Evolutionary conservation across 805 yeast species (phyloP), one percentile per base, ranked within the genome.

Genomic region (Candida odintsovae): DNA sequence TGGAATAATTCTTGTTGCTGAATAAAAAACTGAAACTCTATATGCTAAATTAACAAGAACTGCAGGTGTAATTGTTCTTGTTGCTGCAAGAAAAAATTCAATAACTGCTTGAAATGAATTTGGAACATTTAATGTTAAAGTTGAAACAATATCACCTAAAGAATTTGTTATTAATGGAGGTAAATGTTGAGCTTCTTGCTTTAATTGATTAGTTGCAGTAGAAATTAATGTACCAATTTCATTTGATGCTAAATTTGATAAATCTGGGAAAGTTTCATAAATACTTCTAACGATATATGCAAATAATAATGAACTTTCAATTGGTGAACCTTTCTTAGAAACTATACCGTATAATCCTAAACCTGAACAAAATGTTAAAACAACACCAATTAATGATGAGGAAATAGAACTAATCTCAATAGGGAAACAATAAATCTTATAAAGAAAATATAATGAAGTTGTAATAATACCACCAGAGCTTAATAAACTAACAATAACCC

Each of bases 1-100:
- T 2, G 99, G 99, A 19, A 94, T 88, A 50, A 94, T 90, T 61
- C 95, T 84, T 15, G 97, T 87, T 2, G 98, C 97, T 2, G 96
- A 89, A 61, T 82, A 82, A 58, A 92, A 89, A 11, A 90, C 96
- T 5, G 86, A 75, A 19, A 92, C 80, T 56, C 99, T 76, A 61
- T 87, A 92, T 2, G 90, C 87, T 57, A 94, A 70, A 55, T 90
- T 90, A 22, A 90, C 73, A 23, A 88, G 68, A 21, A 94, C 82
- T 7, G 96, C 86, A 9, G 95, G 80, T 0, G 96, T 84, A 26
- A 90, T 86, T 28, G 75, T 70, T 37, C 69, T 63, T 8, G 56
- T 45, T 1, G 83, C 80, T 41, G 76, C 77, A 26, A 65, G 56
- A 36, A 74, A 57, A 43, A 78, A 75, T 45, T 69, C 69, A 21